Evolutionary conservation across 352 stramenopile genomes (phyloP).

Genomic region (Pythium plurisporium): DNA sequence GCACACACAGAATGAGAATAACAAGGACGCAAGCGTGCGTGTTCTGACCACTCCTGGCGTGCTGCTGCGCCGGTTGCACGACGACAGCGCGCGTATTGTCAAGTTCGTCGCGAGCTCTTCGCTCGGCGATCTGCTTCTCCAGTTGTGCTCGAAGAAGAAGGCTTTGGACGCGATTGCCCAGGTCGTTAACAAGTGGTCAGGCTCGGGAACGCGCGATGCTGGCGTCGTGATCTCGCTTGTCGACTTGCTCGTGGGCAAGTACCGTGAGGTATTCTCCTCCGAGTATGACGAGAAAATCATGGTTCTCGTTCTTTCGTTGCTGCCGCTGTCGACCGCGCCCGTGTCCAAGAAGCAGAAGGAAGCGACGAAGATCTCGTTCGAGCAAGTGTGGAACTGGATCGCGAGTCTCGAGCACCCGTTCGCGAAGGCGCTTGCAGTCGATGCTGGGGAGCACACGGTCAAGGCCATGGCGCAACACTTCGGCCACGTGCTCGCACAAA

Average conservation of each 20-base stretch:
- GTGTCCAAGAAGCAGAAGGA: constrained; percentile 23
- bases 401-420: constrained; percentile 52
- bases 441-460: constrained; percentile 3
- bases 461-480: constrained; percentile 35
- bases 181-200: constrained; percentile 47
- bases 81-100: constrained; percentile 71
- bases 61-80: constrained; percentile 62
- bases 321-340: constrained; percentile 12
- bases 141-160: constrained; percentile 47
- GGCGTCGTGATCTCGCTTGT: constrained; percentile 41
- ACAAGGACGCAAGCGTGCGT: constrained; percentile 16
- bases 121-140: constrained; percentile 52
- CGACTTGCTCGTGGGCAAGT: constrained; percentile 49
- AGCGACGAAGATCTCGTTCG: constrained; percentile 18
- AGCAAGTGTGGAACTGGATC: constrained; percentile 44
- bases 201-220: constrained; percentile 3
- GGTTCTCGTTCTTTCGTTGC: constrained; percentile 53
- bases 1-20: constrained; percentile 45
- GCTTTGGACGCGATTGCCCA: constrained; percentile 46
- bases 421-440: constrained; percentile 16
- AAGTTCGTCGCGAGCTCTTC: constrained; percentile 50
- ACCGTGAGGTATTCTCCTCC: constrained; percentile 23
- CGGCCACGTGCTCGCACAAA: constrained; percentile 35
- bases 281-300: constrained; percentile 57
- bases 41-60: constrained; percentile 52